Evolutionary conservation across 768 basidiomycete species (phyloP), one percentile per base, ranked within the genome.

Genomic region (Trametes punicea): DNA sequence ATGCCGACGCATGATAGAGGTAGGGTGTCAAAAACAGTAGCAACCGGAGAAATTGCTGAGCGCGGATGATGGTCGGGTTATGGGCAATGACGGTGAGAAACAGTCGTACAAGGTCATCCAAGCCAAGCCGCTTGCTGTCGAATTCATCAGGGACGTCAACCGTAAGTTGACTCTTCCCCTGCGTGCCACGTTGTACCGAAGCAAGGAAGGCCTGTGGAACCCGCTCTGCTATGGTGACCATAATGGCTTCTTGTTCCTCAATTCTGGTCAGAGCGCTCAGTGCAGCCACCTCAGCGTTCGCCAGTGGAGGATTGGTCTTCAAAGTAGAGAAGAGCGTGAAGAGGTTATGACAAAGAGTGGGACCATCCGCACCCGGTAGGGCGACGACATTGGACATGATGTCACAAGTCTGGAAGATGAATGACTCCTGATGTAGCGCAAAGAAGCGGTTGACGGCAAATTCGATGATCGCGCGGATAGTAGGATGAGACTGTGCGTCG

Each of bases 31-130:
- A 70, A 36, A 77, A 73, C 9, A 81, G 79, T 16, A 92, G 73
- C 25, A 88, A 72, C 4, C 76, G 75, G 38, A 92, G 71, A 70
- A 90, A 90, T 51, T 84, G 77, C 59, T 89, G 81, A 2, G 88
- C 84, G 20, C 88, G 82, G 21, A 80, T 69, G 44, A 83, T 83
- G 4, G 78, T 75, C 15, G 84, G 77, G 66, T 90, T 84, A 60
- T 90, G 85, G 6, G 87, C 88, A 51, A 92, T 88, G 56, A 92
- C 84, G 1, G 89, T 91, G 27, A 90, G 75, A 65, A 90, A 83
- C 7, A 92, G 75, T 15, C 83, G 80, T 26, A 88, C 81, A 23
- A 90, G 75, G 64, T 90, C 76, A 57, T 86, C 85, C 63, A 86
- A 73, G 18, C 74, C 74, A 13, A 92, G 75, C 3, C 75, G 71